phyloP scores from a whole-genome alignment of 805 yeast genomes.

The Helenozyma rhizophorensis region DNA sequence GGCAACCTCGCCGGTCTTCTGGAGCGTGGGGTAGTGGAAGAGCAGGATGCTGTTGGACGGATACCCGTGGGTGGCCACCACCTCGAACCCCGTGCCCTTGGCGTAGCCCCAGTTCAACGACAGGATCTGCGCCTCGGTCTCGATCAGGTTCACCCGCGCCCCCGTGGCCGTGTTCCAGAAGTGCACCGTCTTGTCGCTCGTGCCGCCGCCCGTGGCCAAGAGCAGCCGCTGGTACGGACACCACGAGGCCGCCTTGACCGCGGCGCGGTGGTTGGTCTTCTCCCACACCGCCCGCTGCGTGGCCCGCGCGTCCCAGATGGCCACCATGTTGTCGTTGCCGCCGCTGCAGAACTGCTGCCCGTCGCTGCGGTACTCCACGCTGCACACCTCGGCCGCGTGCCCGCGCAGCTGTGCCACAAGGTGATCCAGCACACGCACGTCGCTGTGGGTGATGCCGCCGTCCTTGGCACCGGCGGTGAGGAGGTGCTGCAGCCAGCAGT shows the following conservation, averaged over 20 bases:
- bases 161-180: constrained; percentile 95
- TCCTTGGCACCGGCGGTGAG: constrained; percentile 84
- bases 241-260: constrained; percentile 94
- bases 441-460: constrained; percentile 83
- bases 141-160: constrained; percentile 75
- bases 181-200: constrained; percentile 81
- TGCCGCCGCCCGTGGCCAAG: constrained; percentile 97
- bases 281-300: constrained; percentile 56
- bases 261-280: constrained; percentile 82
- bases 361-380: constrained; percentile 78
- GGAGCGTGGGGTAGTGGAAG: constrained; percentile 81
- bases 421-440: constrained; percentile 82
- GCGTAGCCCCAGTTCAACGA: constrained; percentile 88
- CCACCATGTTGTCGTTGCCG: constrained; percentile 90
- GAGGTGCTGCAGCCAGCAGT: constrained; percentile 79
- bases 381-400: constrained; percentile 90
- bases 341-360: constrained; percentile 87
- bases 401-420: constrained; percentile 46
- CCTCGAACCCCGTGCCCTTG: constrained; percentile 68
- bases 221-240: constrained; percentile 80
- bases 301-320: constrained; percentile 75
- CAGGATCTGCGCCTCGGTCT: constrained; percentile 92
- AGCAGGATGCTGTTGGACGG: constrained; percentile 82
- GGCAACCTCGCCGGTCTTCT: constrained; percentile 80
- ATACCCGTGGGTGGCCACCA: constrained; percentile 90